These are phyloP conservation scores for Jackrogersella multiformis DNA, from an alignment of 495 filamentous ascomycete species.

Conservation along the genomic window DNA sequence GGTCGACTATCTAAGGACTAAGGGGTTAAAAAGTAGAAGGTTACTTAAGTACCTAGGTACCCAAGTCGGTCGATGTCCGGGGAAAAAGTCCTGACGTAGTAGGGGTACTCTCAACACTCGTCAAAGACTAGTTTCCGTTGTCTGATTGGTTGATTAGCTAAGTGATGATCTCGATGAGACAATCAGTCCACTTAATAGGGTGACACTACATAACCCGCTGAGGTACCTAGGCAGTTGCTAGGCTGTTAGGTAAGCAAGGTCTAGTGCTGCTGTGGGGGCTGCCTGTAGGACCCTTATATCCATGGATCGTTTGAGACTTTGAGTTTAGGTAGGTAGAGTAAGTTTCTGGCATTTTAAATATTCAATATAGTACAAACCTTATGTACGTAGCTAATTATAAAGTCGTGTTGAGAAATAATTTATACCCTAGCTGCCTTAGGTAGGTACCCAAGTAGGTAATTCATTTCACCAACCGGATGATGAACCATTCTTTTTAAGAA, in stretches of 20 bases:
- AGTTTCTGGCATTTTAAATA: too few relatives aligned
- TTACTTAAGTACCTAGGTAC: not conserved
- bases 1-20: not conserved
- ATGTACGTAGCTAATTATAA: not conserved
- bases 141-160: conserved; percentile 22
- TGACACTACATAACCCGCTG: conserved; percentile 9
- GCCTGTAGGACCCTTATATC: conserved; percentile 31
- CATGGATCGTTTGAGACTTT: conserved; percentile 18
- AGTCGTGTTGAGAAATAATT: not conserved
- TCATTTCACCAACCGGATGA: conserved; percentile 5
- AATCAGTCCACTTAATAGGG: conserved; percentile 27
- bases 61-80: conserved; percentile 8
- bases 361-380: not conserved
- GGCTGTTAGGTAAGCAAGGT: not conserved
- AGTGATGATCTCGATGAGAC: conserved; percentile 40
- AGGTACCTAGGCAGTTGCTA: too few relatives aligned
- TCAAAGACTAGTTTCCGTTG: conserved; percentile 23
- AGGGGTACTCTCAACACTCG: conserved; percentile 33
- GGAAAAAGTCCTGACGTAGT: conserved; percentile 46
- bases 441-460: too few relatives aligned
- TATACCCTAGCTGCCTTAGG: not conserved
- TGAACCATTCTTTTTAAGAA: not conserved
- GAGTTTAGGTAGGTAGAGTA: too few relatives aligned
- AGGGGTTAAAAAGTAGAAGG: not conserved
- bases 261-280: not conserved